Percentiles rank a stretch among this genome's conserved stretches.
Conservation (phyloP, 495 filamentous ascomycete species). For the Talaromyces proteolyticus region DNA sequence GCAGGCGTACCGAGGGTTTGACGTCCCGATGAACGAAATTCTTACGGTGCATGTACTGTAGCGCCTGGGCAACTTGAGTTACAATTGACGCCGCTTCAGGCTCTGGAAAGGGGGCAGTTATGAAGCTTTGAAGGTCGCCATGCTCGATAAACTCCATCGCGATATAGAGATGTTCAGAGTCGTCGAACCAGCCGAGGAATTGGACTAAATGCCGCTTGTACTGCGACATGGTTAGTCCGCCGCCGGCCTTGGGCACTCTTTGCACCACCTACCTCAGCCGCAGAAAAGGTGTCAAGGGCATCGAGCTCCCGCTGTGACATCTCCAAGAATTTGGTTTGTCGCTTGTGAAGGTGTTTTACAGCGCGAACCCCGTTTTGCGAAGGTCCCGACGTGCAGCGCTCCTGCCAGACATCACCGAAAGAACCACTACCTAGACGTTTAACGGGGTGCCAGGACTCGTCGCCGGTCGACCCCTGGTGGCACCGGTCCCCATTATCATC, state of each 20-base stretch:
- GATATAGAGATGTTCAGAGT: constrained; percentile 19
- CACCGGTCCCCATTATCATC: neutral
- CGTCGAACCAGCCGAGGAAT: constrained; percentile 30
- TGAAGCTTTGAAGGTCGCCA: constrained; percentile 15
- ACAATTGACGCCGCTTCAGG: constrained; percentile 26
- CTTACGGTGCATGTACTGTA: constrained; percentile 41
- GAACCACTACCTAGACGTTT: constrained; percentile 19
- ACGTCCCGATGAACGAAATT: constrained; percentile 43
- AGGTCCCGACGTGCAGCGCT: constrained; percentile 12
- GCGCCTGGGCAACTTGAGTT: constrained; percentile 36
- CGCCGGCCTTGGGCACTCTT: neutral
- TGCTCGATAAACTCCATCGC: constrained; percentile 30
- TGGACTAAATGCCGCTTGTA: constrained; percentile 20
- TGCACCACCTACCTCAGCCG: neutral
- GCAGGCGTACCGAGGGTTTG: constrained; percentile 38
- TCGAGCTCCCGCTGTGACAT: neutral
- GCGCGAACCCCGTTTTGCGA: neutral
- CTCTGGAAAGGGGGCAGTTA: constrained; percentile 23
- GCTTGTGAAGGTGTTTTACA: neutral
- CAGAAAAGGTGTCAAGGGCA: neutral
- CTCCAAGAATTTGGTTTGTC: neutral
- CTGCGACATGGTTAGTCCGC: neutral
- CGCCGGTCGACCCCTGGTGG: neutral
- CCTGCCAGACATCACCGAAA: constrained; percentile 28
- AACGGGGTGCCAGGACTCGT: constrained; percentile 19